These are phyloP conservation scores for Skeletonema grethae DNA, from an alignment of 108 stramenopile species.

Conservation along the genomic window DNA sequence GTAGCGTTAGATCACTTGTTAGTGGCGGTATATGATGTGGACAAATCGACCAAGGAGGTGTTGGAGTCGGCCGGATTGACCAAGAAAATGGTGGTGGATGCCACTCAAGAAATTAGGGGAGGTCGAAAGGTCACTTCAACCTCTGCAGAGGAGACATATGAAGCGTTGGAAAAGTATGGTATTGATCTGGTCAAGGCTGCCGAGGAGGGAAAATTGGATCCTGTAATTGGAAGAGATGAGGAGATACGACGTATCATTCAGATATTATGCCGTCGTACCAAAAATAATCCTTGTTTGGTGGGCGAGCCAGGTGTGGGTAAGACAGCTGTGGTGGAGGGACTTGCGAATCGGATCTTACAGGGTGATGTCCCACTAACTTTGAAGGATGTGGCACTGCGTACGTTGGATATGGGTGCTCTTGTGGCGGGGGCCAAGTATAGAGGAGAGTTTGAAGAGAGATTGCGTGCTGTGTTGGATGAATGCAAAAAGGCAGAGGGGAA, in stretches of 20 bases:
- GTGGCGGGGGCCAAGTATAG: constrained; percentile 98
- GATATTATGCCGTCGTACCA: constrained; percentile 94
- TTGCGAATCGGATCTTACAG: constrained; percentile 91
- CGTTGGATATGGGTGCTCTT: constrained; percentile 95
- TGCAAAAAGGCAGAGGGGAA: constrained; percentile 85
- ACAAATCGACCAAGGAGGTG: constrained; percentile 56
- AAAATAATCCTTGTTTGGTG: constrained; percentile 94
- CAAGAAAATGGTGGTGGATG: constrained; percentile 62
- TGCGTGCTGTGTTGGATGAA: constrained; percentile 96
- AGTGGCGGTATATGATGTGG: constrained; percentile 65
- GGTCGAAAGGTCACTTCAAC: constrained; percentile 53
- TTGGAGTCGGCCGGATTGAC: constrained; percentile 59
- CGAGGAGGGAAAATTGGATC: constrained; percentile 93
- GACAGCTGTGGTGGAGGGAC: constrained; percentile 95
- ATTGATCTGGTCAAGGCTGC: constrained; percentile 83
- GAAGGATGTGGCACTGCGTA: constrained; percentile 81
- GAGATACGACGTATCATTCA: constrained; percentile 92
- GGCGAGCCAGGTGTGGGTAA: constrained; percentile 95
- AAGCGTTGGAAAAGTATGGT: constrained; percentile 93
- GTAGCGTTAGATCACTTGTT: too few species aligned
- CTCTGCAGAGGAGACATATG: constrained; percentile 90
- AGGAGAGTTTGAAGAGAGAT: constrained; percentile 98
- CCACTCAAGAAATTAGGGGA: constrained; percentile 59
- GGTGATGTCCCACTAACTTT: constrained; percentile 96
- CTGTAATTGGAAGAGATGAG: constrained; percentile 97